Percentiles rank a stretch among this genome's conserved stretches.
Evolutionary conservation across 73 alveolate species (phyloP).

Genomic region (Diophrys sp.): DNA sequence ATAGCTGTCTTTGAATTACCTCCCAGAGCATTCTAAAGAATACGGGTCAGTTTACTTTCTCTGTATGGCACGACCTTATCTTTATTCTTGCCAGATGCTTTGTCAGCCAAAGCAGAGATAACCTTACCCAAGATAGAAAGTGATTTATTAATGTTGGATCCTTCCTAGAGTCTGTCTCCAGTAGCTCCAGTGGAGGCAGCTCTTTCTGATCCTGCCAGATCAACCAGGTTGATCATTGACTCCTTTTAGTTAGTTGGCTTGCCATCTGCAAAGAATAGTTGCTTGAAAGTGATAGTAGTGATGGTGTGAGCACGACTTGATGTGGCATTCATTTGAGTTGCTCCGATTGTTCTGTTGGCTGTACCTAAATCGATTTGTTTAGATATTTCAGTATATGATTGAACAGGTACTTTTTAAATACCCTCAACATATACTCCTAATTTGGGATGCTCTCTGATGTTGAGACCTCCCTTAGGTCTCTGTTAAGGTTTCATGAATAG

Average conservation of each 20-base stretch:
- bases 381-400: slow-evolving; percentile 63
- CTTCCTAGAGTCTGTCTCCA: slow-evolving; percentile 84
- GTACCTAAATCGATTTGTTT: slow-evolving; percentile 66
- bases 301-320: slow-evolving; percentile 68
- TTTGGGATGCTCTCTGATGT: slow-evolving; percentile 76
- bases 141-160: slow-evolving; percentile 79
- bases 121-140: slow-evolving; percentile 76
- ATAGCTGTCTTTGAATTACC: slow-evolving; percentile 87
- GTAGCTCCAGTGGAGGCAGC: slow-evolving; percentile 89
- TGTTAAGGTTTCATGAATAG: slow-evolving; percentile 54
- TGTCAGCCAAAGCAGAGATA: slow-evolving; percentile 74
- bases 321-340: slow-evolving; percentile 78
- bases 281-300: slow-evolving; percentile 47
- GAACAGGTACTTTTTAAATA: slow-evolving; percentile 68
- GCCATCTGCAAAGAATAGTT: slow-evolving; percentile 28
- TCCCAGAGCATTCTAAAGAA: slow-evolving; percentile 81
- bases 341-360: slow-evolving; percentile 71
- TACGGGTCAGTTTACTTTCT: slow-evolving; percentile 76
- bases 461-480: slow-evolving; percentile 75
- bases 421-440: slow-evolving; percentile 75
- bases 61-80: slow-evolving; percentile 77
- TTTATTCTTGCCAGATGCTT: slow-evolving; percentile 58
- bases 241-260: slow-evolving; percentile 63
- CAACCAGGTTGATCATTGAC: slow-evolving; percentile 84
- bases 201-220: slow-evolving; percentile 93